Evolutionary conservation across 2,329 filamentous ascomycete species (phyloP), one percentile per base, ranked within the genome.

Genomic region (Ophiosphaerella herpotricha): DNA sequence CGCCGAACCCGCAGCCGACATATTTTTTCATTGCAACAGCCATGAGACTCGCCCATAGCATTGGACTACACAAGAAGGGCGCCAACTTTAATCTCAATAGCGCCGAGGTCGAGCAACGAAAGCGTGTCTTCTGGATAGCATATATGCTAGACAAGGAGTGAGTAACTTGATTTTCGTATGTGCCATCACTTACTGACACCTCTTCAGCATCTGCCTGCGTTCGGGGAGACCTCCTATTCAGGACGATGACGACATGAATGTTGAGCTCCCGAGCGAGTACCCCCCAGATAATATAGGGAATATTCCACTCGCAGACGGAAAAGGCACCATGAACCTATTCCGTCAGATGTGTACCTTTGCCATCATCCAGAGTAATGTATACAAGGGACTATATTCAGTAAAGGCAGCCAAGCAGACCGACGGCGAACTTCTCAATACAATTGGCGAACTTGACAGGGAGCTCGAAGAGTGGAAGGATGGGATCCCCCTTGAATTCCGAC

Each of bases 381-480:
- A 99, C 79, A 96, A 89, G 75, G 85, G 86, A 45, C 78, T 99
- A 0, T 99, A 99, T 74, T 94, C 92, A 0, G 93, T 93, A 3
- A 93, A 90, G 72, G 94, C 94, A 1, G 86, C 90, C 1, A 94
- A 92, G 66, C 90, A 97, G 68, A 90, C 91, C 1, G 91, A 96
- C 60, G 94, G 93, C 21, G 93, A 97, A 72, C 80, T 97, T 7
- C 81, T 99, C 39, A 96, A 96, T 69, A 96, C 91, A 0, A 99
- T 99, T 61, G 92, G 94, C 39, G 92, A 97, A 67, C 83, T 99
- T 8, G 94, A 99, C 70, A 87, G 71, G 48, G 72, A 80, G 46
- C 75, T 99, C 4, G 94, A 99, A 71, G 87, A 91, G 46, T 99
- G 94, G 94, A 97, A 97, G 77, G 92, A 97, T 68, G 85, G 82